Evolutionary conservation across 2,329 filamentous ascomycete genomes (phyloP).

Genomic region (Lecanosticta acicola): DNA sequence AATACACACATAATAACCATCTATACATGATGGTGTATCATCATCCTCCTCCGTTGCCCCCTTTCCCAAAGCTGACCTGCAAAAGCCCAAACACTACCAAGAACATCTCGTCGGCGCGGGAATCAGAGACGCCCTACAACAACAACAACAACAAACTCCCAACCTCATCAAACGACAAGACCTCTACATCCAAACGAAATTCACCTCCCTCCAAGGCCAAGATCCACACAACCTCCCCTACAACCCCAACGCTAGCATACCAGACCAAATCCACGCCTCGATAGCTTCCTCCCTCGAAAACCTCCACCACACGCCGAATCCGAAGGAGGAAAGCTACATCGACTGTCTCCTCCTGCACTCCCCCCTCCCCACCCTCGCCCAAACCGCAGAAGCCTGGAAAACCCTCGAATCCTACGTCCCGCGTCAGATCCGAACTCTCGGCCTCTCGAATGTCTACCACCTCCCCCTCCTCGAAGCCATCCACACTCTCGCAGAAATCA

Average conservation of each 20-base stretch:
- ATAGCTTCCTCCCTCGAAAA: constrained; percentile 61
- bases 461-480: constrained; percentile 53
- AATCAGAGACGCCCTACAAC: constrained; percentile 55
- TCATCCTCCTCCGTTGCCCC: background rate
- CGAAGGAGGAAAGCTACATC: constrained; percentile 45
- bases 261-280: constrained; percentile 61
- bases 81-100: constrained; percentile 67
- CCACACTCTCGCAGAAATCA: constrained; percentile 42
- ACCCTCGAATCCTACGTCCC: constrained; percentile 63
- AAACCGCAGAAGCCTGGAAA: constrained; percentile 61
- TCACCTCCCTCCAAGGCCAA: constrained; percentile 61
- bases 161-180: constrained; percentile 55
- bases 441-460: constrained; percentile 66
- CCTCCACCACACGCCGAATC: constrained; percentile 43
- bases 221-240: constrained; percentile 57
- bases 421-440: constrained; percentile 57
- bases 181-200: constrained; percentile 81
- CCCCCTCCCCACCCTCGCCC: constrained; percentile 45
- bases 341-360: constrained; percentile 57
- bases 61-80: no score
- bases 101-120: constrained; percentile 66
- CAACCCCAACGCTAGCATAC: constrained; percentile 51
- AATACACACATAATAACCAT: background rate
- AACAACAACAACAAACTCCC: no score
- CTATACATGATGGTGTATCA: background rate